Conservation (phyloP, 1,284 basidiomycete genomes). For the Ceraceosorus guamensis region DNA sequence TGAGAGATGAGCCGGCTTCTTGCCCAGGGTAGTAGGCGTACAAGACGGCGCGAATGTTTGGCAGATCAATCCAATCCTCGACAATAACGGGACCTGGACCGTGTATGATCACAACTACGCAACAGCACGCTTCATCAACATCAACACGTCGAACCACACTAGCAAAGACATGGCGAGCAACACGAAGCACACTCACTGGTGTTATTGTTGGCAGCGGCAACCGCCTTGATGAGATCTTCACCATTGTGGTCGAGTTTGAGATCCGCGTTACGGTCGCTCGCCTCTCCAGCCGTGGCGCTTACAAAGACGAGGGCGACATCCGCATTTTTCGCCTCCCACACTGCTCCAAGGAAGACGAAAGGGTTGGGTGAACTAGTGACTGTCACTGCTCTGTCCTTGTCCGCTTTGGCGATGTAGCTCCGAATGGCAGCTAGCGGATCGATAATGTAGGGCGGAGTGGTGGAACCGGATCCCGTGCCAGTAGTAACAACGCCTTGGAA, state of each 20-base stretch:
- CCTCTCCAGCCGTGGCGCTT: constrained; percentile 64
- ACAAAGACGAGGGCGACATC: constrained; percentile 59
- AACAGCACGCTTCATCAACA: too few relatives aligned
- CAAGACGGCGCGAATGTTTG: constrained; percentile 39
- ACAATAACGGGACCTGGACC: constrained; percentile 24
- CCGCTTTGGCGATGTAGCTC: constrained; percentile 10
- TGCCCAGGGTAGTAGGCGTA: constrained; percentile 66
- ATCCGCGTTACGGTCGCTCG: constrained; percentile 61
- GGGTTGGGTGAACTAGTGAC: constrained; percentile 2
- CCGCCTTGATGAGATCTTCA: constrained; percentile 50
- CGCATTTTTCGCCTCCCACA: constrained; percentile 18
- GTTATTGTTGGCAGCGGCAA: constrained; percentile 29
- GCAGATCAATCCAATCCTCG: constrained; percentile 19
- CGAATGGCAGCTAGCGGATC: constrained; percentile 20
- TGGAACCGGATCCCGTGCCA: too few relatives aligned
- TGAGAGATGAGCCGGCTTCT: constrained; percentile 68
- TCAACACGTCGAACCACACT: too few relatives aligned
- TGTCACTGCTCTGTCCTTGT: constrained; percentile 3
- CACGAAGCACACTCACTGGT: constrained; percentile 3
- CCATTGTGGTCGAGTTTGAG: constrained; percentile 70
- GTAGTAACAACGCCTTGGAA: too few relatives aligned
- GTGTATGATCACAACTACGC: constrained; percentile 22
- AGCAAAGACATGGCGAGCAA: too few relatives aligned
- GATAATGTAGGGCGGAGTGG: constrained; percentile 19
- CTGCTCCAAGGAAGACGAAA: background rate